A percentile compares a stretch with the other conserved stretches of the same genome.
These are phyloP conservation scores for Exophiala sp. DNA, from an alignment of 2,329 filamentous ascomycete genomes.

Conservation along the genomic window DNA sequence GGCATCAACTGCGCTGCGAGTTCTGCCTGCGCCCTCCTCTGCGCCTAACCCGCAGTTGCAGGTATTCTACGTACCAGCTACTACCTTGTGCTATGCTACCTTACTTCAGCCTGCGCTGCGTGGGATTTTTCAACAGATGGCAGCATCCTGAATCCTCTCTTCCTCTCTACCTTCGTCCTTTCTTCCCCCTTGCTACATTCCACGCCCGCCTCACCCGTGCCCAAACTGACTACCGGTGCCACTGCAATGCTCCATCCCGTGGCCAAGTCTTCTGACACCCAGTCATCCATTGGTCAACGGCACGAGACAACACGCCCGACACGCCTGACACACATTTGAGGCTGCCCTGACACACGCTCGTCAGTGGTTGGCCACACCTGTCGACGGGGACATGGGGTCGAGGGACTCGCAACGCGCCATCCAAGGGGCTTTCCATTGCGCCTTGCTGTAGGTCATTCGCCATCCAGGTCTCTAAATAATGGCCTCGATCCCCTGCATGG, in stretches of 20 bases:
- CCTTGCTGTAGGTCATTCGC: slow-evolving; percentile 7
- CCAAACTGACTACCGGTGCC: not conserved
- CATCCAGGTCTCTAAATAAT: not conserved
- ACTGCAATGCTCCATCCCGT: not conserved
- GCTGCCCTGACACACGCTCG: not conserved
- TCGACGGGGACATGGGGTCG: not conserved
- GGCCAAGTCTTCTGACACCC: not conserved
- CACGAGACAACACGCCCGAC: slow-evolving; percentile 24
- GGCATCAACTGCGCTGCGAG: not conserved
- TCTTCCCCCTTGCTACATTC: not conserved
- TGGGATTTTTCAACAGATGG: not conserved
- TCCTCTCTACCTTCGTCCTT: not conserved
- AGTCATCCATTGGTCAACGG: slow-evolving; percentile 7
- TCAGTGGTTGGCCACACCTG: not conserved
- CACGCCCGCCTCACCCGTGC: not conserved
- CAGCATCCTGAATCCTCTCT: not conserved
- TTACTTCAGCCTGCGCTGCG: not conserved
- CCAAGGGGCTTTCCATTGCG: slow-evolving; percentile 16
- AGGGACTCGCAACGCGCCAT: slow-evolving; percentile 17
- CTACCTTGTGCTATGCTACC: no score
- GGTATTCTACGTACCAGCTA: no score
- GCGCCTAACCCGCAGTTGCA: no score
- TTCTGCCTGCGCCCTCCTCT: no score
- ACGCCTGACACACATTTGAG: slow-evolving; percentile 22
- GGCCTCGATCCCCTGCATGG: slow-evolving; percentile 7